Percentiles rank a stretch among this genome's conserved stretches.
Conservation (phyloP, 331 rosid genomes). For the Prunus yedoensis region DNA sequence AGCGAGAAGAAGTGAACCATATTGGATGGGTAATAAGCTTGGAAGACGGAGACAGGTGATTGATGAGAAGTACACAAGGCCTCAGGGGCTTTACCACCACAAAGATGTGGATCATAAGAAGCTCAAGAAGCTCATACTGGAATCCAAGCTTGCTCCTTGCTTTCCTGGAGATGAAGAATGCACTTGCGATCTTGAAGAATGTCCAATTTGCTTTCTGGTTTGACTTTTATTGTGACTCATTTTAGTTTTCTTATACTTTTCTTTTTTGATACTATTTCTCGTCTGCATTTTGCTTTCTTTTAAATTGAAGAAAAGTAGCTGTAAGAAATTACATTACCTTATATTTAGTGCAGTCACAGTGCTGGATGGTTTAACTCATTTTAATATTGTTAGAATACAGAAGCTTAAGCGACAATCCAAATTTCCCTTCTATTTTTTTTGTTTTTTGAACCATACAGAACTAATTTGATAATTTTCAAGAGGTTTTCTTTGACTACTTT, state of each 20-base stretch:
- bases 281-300: background rate
- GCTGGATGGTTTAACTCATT: background rate
- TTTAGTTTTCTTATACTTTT: constrained; percentile 1
- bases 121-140: constrained; percentile 90
- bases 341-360: background rate
- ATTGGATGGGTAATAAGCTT: constrained; percentile 95
- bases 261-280: background rate
- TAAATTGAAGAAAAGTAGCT: background rate
- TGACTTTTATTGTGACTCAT: constrained; percentile 28
- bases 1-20: constrained; percentile 26
- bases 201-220: constrained; percentile 99
- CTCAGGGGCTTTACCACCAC: constrained; percentile 94
- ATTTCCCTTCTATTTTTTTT: background rate
- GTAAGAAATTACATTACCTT: background rate
- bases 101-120: constrained; percentile 98
- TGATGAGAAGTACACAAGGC: constrained; percentile 89
- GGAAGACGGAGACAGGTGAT: constrained; percentile 94
- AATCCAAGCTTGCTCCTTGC: constrained; percentile 96
- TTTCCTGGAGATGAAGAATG: constrained; percentile 89
- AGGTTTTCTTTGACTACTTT: constrained; percentile 6
- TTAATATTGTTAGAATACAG: background rate
- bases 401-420: background rate
- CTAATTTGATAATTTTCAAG: background rate
- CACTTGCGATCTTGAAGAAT: constrained; percentile 73
- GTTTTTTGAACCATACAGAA: background rate